Evolutionary conservation across 1,139 yeast genomes (phyloP).

Genomic region (Debaryomyces psychrophilus): DNA sequence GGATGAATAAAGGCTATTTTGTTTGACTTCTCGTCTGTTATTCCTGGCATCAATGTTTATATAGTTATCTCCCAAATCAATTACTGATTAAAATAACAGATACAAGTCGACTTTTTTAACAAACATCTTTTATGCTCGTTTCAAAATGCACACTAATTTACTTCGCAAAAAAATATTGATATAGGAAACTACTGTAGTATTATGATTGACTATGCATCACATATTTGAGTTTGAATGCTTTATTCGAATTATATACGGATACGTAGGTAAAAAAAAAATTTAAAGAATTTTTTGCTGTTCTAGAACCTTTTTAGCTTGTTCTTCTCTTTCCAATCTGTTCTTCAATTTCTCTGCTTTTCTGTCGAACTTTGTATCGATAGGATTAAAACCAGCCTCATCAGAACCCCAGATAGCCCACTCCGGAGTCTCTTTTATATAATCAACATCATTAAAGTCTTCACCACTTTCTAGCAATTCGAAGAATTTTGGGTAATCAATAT

Average conservation of each 20-base stretch:
- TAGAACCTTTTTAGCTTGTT: constrained; percentile 18
- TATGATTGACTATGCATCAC: background rate
- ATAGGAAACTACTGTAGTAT: background rate
- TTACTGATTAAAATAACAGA: background rate
- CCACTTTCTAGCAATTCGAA: constrained; percentile 71
- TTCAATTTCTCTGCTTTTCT: constrained; percentile 67
- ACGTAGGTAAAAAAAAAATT: background rate
- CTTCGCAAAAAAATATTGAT: too few species aligned
- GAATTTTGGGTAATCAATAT: constrained; percentile 78
- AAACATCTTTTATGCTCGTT: background rate
- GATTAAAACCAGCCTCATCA: constrained; percentile 84
- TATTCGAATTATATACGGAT: background rate
- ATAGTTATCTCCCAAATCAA: background rate
- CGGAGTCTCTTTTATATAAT: constrained; percentile 80
- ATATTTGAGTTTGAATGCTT: background rate
- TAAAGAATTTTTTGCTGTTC: constrained; percentile 12
- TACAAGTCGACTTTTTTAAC: background rate
- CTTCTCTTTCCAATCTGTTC: constrained; percentile 47
- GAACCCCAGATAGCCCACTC: constrained; percentile 92
- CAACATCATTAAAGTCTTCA: constrained; percentile 71
- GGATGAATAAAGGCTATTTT: constrained; percentile 89
- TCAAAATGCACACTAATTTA: background rate
- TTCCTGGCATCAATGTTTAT: background rate
- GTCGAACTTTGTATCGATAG: constrained; percentile 72
- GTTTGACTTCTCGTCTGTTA: constrained; percentile 7